These are phyloP conservation scores for Melampsora larici-populina DNA, from an alignment of 1,284 basidiomycete genomes.

Conservation along the genomic window DNA sequence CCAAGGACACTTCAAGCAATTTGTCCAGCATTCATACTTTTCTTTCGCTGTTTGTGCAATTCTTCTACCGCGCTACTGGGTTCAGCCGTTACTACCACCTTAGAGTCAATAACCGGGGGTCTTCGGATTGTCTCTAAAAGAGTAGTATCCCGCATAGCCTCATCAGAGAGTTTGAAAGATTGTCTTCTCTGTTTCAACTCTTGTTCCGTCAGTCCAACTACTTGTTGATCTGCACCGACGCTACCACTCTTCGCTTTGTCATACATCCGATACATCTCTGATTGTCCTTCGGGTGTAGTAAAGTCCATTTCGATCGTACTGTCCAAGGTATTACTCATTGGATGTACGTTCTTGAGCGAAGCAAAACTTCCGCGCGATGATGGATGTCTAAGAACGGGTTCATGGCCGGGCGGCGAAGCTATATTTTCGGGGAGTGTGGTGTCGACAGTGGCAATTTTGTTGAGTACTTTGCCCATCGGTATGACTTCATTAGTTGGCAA, in stretches of 20 bases:
- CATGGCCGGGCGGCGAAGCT: conserved; percentile 26
- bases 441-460: conserved; percentile 10
- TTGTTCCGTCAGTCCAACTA: conserved; percentile 33
- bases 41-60: neutral
- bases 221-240: neutral
- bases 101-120: conserved; percentile 12
- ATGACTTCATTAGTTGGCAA: conserved; percentile 6
- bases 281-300: conserved; percentile 37
- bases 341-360: conserved; percentile 15
- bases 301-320: conserved; percentile 37
- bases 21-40: conserved; percentile 10
- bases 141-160: conserved; percentile 38
- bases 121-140: conserved; percentile 29
- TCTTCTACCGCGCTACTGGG: neutral
- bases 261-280: conserved; percentile 13
- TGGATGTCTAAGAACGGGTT: conserved; percentile 4
- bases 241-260: neutral
- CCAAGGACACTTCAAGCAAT: neutral
- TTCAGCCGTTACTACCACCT: neutral
- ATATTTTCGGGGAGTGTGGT: conserved; percentile 34
- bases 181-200: conserved; percentile 34
- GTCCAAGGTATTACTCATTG: conserved; percentile 41
- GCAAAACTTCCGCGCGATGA: conserved; percentile 4
- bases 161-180: conserved; percentile 26
- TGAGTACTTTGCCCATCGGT: conserved; percentile 23